phyloP scores from a whole-genome alignment of 1,139 yeast species.

The Yamadazyma triangularis region DNA sequence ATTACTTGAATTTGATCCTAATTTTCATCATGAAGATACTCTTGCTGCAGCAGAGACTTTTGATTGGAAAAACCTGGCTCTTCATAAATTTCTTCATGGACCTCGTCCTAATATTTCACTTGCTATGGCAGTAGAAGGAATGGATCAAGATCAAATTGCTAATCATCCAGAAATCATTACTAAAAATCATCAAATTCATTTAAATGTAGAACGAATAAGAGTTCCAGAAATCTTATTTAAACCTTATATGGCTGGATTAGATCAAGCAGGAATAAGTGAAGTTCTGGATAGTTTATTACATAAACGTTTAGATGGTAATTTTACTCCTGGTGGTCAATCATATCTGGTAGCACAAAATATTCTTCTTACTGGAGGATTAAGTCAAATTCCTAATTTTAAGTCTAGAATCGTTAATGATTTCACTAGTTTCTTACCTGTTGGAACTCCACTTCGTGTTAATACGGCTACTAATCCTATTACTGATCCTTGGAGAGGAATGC shows the following conservation, averaged over 20 bases:
- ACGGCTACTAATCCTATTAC: conserved; percentile 61
- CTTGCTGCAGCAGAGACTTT: conserved; percentile 64
- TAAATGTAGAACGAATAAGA: conserved; percentile 85
- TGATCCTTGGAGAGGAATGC: conserved; percentile 97
- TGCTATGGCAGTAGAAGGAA: conserved; percentile 41
- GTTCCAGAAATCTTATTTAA: conserved; percentile 91
- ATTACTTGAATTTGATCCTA: conserved; percentile 75
- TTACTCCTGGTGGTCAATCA: conserved; percentile 50
- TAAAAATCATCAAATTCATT: conserved; percentile 73
- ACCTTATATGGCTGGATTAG: conserved; percentile 93
- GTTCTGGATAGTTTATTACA: conserved; percentile 63
- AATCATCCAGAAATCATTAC: conserved; percentile 41
- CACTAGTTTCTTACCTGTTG: conserved; percentile 65
- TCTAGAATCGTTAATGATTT: conserved; percentile 66
- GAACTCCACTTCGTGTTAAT: conserved; percentile 57
- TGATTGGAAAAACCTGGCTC: conserved; percentile 77
- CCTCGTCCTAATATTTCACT: conserved; percentile 59
- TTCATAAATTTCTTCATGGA: conserved; percentile 86
- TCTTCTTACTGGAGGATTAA: conserved; percentile 84
- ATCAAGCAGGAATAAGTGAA: conserved; percentile 89
- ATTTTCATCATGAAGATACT: conserved; percentile 81
- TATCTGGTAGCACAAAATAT: conserved; percentile 55
- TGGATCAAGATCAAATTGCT: conserved; percentile 40
- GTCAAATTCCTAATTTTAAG: conserved; percentile 60
- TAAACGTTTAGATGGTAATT: conserved; percentile 53